phyloP scores from a whole-genome alignment of 2,329 filamentous ascomycete species.

The Phaeosphaeriaceae sp. region DNA sequence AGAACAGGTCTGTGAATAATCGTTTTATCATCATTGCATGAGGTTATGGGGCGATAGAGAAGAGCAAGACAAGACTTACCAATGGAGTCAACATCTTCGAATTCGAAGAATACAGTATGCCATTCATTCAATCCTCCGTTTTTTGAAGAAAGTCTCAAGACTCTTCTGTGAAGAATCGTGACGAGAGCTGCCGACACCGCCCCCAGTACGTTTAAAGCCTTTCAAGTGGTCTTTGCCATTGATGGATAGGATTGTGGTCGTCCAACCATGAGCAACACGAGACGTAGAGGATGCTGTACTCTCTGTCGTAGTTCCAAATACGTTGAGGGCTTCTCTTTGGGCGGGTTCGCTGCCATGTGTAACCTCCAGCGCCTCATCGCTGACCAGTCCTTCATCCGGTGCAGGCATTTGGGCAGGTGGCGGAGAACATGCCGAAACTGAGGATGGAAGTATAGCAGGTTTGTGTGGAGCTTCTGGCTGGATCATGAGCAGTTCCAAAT shows the following conservation, averaged over 20 bases:
- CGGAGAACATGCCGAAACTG: not conserved
- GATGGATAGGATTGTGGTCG: constrained; percentile 63
- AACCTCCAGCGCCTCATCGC: not conserved
- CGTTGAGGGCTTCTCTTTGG: not conserved
- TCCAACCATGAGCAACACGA: constrained; percentile 47
- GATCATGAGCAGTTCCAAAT: constrained; percentile 57
- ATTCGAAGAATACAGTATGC: no score
- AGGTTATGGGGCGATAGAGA: constrained; percentile 11
- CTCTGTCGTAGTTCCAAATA: not conserved
- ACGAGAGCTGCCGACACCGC: constrained; percentile 79
- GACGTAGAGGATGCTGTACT: not conserved
- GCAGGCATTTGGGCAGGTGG: constrained; percentile 3
- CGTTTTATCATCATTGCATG: constrained; percentile 60
- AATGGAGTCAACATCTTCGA: not conserved
- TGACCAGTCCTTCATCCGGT: not conserved
- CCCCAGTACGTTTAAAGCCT: constrained; percentile 77
- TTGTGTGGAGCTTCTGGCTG: not conserved
- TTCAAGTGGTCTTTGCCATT: constrained; percentile 76
- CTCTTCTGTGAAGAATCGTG: constrained; percentile 78
- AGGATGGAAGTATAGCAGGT: not conserved
- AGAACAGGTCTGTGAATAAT: constrained; percentile 85
- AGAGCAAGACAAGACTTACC: constrained; percentile 34
- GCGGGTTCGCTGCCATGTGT: not conserved
- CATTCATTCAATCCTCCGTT: constrained; percentile 54
- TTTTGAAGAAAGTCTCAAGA: constrained; percentile 79